Evolutionary conservation across 2,329 filamentous ascomycete genomes (phyloP).

Genomic region (Colletotrichum endophyticum): DNA sequence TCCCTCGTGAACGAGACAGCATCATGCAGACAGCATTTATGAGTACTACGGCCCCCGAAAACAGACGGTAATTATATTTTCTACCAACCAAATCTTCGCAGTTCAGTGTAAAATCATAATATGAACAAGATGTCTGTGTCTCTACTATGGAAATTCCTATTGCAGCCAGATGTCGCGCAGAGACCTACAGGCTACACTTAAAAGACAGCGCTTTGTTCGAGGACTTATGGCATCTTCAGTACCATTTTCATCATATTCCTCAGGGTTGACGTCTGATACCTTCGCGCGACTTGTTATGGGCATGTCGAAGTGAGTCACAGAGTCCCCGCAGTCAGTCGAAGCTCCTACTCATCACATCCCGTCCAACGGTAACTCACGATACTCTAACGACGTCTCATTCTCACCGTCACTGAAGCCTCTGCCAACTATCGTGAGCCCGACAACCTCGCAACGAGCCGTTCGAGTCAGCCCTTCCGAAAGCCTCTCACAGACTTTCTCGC

Average conservation of each 20-base stretch:
- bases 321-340: neutral
- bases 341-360: neutral
- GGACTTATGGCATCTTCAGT: fast-evolving
- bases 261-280: neutral
- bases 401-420: neutral
- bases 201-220: neutral
- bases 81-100: neutral
- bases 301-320: neutral
- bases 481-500: neutral
- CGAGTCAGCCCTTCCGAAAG: neutral
- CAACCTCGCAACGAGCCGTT: neutral
- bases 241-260: neutral
- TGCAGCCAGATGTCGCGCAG: neutral
- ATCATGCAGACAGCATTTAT: neutral
- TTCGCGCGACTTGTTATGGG: neutral
- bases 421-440: neutral
- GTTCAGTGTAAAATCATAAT: neutral
- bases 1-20: neutral
- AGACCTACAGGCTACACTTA: fast-evolving
- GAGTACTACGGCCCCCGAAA: neutral
- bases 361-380: neutral
- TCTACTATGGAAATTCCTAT: fast-evolving
- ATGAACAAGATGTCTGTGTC: fast-evolving
- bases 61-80: neutral
- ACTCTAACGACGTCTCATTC: neutral